Base-by-base conservation (phyloP, 192 early-diverging fungal species). In the Mortierella antarctica region DNA sequence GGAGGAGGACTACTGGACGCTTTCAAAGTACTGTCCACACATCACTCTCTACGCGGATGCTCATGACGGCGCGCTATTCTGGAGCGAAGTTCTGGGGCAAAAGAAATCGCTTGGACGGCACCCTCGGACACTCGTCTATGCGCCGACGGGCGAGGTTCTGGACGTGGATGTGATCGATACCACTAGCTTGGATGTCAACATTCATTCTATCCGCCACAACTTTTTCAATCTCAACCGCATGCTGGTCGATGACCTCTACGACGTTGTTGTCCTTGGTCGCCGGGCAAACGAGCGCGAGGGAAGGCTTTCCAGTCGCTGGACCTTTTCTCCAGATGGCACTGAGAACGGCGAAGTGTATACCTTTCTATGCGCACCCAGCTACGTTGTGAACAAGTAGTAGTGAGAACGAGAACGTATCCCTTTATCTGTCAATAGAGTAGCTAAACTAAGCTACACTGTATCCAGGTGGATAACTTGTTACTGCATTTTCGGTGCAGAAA, bases 131-230 rank as follows among this genome's bases (percentile, higher is more conserved):
- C 47, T 80, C 8, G 39, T 70, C 2, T 71, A 68, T 67, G 52
- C 53, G n/a, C 65, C 69, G 9, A 80, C 77, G 7, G 53, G 58
- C 7, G 77, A 75, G 21, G 65, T 80, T 7, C 18, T 84, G 53
- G 70, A 84, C 63, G 68, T 84, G 39, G 76, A 84, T 59, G 76
- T 84, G 57, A 72, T 84, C 59, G 83, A 84, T 62, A 84, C 83
- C 17, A 80, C 83, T 0, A 78, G 73, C 59, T 49, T 84, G 58
- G 83, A 84, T 45, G 76, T 80, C 7, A 84, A 84, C 40, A 84
- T 84, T 48, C 76, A 84, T 42, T 80, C 76, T n/a, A 71, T 84
- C 51, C 69, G 83, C 31, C 76, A 84, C 46, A 80, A 80, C 51
- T 84, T 84, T 52, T 84, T 84, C 49, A 84, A 80, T 50, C 57